These are phyloP conservation scores for Bryoglossum gracile DNA, from an alignment of 495 filamentous ascomycete species.

Conservation along the genomic window DNA sequence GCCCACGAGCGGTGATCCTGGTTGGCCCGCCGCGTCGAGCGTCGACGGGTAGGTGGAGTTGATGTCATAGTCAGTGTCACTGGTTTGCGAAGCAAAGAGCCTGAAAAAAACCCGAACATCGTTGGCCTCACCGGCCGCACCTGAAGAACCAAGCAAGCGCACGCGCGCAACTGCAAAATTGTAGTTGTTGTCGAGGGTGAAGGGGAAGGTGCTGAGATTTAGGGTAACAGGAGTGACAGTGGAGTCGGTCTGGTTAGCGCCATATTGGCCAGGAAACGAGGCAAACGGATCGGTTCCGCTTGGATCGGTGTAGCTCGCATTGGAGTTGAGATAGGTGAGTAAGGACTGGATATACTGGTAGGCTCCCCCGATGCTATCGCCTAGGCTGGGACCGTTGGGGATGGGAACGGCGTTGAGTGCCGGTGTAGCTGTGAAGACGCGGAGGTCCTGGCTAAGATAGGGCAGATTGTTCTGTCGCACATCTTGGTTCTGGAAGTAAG, in stretches of 20 bases:
- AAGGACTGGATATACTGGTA: neutral
- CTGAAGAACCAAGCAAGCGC: neutral
- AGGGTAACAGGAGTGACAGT: too few relatives aligned
- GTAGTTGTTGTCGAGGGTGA: neutral
- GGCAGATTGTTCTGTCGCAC: neutral
- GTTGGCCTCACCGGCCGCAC: neutral
- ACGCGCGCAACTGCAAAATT: constrained; percentile 3
- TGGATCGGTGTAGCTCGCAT: neutral
- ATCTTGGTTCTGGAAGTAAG: neutral
- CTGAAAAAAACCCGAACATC: constrained; percentile 2
- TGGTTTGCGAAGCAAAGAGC: neutral
- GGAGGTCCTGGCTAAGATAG: neutral
- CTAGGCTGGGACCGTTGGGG: neutral
- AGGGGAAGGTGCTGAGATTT: too few relatives aligned
- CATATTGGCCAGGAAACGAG: neutral
- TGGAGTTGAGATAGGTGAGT: neutral
- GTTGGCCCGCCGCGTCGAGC: neutral
- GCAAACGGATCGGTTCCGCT: neutral
- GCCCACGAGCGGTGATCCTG: neutral
- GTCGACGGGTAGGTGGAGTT: neutral
- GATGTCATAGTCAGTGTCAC: neutral
- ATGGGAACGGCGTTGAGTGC: neutral
- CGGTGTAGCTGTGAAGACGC: neutral
- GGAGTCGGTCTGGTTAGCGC: neutral
- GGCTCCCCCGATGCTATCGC: neutral